phyloP scores from a whole-genome alignment of 2,329 filamentous ascomycete species.

The Parascedosporium putredinis region DNA sequence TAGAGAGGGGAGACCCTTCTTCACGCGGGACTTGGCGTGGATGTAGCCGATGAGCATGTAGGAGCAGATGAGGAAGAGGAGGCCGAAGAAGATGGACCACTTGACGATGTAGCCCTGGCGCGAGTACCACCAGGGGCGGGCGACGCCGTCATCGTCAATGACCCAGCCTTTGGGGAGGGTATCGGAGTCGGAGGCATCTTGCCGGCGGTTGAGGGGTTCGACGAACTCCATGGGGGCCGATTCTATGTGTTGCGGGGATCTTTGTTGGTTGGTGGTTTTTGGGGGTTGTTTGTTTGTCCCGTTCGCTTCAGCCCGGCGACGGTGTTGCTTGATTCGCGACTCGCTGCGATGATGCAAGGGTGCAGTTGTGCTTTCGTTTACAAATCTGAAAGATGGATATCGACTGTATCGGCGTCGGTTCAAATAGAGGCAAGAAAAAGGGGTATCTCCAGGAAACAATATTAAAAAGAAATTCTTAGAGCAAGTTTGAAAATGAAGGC shows the following conservation, averaged over 20 bases:
- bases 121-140: constrained; percentile 19
- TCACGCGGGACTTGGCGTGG: constrained; percentile 58
- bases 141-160: constrained; percentile 15
- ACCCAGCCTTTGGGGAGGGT: constrained; percentile 17
- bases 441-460: too few species aligned
- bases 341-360: too few species aligned
- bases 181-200: neutral
- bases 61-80: constrained; percentile 46
- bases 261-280: neutral
- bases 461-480: too few species aligned
- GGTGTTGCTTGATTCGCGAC: too few species aligned
- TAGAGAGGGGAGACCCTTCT: constrained; percentile 54
- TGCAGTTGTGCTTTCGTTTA: too few species aligned
- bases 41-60: constrained; percentile 60
- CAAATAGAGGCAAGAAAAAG: too few species aligned
- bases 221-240: neutral
- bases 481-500: too few species aligned
- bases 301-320: neutral
- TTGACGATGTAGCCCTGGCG: constrained; percentile 49
- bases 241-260: neutral
- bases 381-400: too few species aligned
- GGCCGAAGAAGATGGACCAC: constrained; percentile 56
- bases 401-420: too few species aligned
- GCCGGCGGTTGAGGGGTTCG: neutral
- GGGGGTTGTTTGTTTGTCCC: neutral